Evolutionary conservation across 1,284 basidiomycete genomes (phyloP), one percentile per base, ranked within the genome.

Genomic region (Lignosus rhinocerotis): DNA sequence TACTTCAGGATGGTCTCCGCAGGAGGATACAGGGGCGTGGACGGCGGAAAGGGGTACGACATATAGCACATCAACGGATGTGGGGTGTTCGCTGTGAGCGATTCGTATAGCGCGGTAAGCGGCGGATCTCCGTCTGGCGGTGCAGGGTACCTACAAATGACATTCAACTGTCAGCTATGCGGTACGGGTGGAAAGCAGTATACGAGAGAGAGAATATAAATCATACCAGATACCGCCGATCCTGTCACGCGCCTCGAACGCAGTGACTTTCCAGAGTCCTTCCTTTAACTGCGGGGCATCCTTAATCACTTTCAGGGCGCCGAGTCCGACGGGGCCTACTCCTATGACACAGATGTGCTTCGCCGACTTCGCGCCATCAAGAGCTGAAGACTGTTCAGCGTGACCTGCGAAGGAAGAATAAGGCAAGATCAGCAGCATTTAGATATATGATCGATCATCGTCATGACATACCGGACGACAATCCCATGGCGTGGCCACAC

Each of bases 11-110:
- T 86, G 2, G 74, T 73, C 0, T 74, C 60, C 2, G 88, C 87
- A 3, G 64, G 65, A 0, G 90, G 90, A 69, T 81, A 92, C 19
- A 92, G 74, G 1, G 84, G 79, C 0, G 90, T 92, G 3, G 80
- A 83, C 0, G 88, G 85, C 0, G 87, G 87, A 64, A 90, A 92
- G 1, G 77, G 69, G 66, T 82, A 84, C 53, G 80, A 80, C 0
- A 79, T 75, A 62, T 78, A 92, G 10, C 80, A 80, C 90, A 93
- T 92, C 46, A 86, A 60, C 0, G 87, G 87, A 65, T 92, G 88
- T 0, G 90, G 88, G 2, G 92, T 70, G 66, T 92, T 93, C 1
- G 90, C 87, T 19, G 85, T 86, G 17, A 93, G 74, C 0, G 87
- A 86, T 63, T 92, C 87, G 66, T 93, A 92, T 17, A 91, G 65